A percentile compares a stretch with the other conserved stretches of the same genome.
Conservation (phyloP, 192 early-diverging fungal genomes). For the Allomyces javanicus region DNA sequence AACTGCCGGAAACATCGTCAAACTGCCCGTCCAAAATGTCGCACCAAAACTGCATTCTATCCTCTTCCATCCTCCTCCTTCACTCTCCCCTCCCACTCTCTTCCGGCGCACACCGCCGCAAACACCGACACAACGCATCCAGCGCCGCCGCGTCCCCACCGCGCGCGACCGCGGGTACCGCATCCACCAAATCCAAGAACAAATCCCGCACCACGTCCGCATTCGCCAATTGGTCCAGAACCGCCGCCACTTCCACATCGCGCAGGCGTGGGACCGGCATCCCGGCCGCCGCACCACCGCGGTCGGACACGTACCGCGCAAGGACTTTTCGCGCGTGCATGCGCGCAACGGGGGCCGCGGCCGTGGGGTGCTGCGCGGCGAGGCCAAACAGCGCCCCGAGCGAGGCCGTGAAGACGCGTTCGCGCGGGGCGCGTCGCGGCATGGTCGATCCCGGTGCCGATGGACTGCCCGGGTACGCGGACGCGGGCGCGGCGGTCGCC, state of each 20-base stretch:
- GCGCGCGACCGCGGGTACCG: too few species aligned
- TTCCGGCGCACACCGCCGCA: too few species aligned
- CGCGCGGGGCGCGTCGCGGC: neutral
- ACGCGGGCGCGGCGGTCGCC: neutral
- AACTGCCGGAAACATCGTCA: too few species aligned
- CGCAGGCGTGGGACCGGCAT: neutral
- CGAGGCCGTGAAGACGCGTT: neutral
- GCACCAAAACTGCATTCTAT: too few species aligned
- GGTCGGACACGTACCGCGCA: neutral
- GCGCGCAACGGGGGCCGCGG: neutral
- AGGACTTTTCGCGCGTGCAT: neutral
- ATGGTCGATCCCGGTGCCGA: neutral
- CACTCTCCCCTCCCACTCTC: too few species aligned
- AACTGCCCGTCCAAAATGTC: too few species aligned
- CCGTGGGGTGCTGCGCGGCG: neutral
- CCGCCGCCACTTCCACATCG: neutral
- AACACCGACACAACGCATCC: too few species aligned
- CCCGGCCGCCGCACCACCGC: neutral
- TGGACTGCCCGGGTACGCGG: too few species aligned
- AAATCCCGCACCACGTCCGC: too few species aligned
- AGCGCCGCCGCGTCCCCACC: too few species aligned
- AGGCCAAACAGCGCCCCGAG: neutral
- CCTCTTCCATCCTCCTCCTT: too few species aligned
- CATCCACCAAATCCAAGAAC: too few species aligned
- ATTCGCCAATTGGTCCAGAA: neutral